These are phyloP conservation scores for Sinapis alba DNA, from an alignment of 441 rosid species.

Conservation along the genomic window DNA sequence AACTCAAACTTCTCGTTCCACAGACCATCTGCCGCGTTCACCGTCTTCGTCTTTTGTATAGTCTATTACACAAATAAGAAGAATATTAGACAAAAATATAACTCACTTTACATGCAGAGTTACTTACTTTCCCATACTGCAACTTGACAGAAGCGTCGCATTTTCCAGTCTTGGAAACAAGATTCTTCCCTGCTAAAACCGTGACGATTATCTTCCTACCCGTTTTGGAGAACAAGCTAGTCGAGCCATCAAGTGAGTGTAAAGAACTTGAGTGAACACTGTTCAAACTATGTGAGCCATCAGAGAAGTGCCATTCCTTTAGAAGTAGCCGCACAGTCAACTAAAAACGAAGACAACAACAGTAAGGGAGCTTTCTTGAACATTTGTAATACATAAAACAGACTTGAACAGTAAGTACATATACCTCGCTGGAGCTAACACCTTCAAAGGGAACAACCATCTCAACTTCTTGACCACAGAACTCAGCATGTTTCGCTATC, in stretches of 20 bases:
- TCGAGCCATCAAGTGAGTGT: conserved; percentile 55
- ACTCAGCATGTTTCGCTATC: conserved; percentile 76
- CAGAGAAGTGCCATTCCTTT: conserved; percentile 97
- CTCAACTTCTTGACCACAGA: conserved; percentile 86
- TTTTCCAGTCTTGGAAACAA: conserved; percentile 61
- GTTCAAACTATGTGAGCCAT: conserved; percentile 76
- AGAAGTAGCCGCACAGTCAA: conserved; percentile 74
- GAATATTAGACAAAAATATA: background rate
- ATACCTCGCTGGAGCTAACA: conserved; percentile 76
- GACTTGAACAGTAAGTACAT: background rate
- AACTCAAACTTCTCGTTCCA: conserved; percentile 89
- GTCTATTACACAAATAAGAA: conserved; percentile 30
- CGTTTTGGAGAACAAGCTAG: conserved; percentile 60
- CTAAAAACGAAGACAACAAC: conserved; percentile 37
- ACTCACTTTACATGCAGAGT: background rate
- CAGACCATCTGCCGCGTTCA: conserved; percentile 47
- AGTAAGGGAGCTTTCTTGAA: background rate
- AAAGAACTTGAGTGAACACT: conserved; percentile 47
- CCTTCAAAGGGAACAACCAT: conserved; percentile 96
- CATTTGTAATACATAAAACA: background rate
- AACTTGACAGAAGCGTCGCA: conserved; percentile 74
- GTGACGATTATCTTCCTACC: conserved; percentile 72
- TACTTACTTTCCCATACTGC: conserved; percentile 88
- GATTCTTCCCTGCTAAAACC: conserved; percentile 70
- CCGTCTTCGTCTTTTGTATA: conserved; percentile 66